Evolutionary conservation across 106 monocot species (phyloP).

Genomic region (Dendrobium officinale): DNA sequence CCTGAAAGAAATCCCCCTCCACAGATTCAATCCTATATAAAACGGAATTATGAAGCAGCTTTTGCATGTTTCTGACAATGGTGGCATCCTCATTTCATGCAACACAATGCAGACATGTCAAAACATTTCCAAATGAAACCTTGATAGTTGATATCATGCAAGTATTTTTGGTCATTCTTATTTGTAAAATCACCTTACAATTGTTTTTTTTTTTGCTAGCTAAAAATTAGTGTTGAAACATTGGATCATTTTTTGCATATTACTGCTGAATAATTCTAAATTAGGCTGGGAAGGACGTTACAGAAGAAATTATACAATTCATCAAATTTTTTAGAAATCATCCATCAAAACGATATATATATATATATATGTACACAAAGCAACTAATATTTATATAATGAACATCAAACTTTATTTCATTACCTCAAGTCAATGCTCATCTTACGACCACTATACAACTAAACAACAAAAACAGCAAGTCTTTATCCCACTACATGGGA

Average conservation of each 20-base stretch:
- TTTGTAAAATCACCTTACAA: background rate
- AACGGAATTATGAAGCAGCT: background rate
- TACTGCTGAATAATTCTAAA: background rate
- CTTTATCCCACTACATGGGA: too few species aligned
- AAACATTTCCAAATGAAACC: background rate
- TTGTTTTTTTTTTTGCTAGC: background rate
- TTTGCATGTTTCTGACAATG: background rate
- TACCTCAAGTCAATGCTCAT: too few species aligned
- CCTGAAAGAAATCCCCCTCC: background rate
- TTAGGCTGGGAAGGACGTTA: too few species aligned
- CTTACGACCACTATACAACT: too few species aligned
- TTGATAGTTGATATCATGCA: too few species aligned
- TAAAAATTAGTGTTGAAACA: background rate
- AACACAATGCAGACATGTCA: background rate
- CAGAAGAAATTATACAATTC: too few species aligned
- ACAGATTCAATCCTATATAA: background rate
- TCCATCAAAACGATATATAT: too few species aligned
- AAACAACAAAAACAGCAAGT: too few species aligned
- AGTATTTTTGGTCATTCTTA: background rate
- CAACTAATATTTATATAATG: too few species aligned
- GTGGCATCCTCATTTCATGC: background rate
- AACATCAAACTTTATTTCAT: too few species aligned
- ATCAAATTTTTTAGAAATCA: too few species aligned
- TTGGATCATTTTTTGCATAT: background rate
- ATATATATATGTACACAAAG: too few species aligned